phyloP scores from a whole-genome alignment of 805 yeast genomes.

The Gaillardinia entomophila region DNA sequence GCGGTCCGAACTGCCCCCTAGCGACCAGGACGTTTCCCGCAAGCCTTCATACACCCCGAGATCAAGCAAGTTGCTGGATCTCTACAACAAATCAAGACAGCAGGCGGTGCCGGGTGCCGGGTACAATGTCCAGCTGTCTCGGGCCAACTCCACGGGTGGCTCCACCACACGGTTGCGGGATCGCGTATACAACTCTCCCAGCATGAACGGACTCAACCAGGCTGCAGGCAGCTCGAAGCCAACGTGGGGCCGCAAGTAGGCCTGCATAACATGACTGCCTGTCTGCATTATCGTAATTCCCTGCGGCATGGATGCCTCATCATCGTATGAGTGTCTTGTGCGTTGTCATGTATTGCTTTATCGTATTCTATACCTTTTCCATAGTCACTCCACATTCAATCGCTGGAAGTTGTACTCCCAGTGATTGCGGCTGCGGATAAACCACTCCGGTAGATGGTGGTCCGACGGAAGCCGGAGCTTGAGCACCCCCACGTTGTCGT shows the following conservation, averaged over 20 bases:
- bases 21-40: background rate
- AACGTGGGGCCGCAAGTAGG: slow-evolving; percentile 18
- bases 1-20: slow-evolving; percentile 3
- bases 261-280: too few relatives aligned
- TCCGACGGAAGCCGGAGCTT: slow-evolving; percentile 56
- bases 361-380: too few relatives aligned
- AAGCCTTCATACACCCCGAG: slow-evolving; percentile 21
- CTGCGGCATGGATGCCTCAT: too few relatives aligned
- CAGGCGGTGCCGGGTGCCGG: slow-evolving; percentile 31
- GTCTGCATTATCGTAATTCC: too few relatives aligned
- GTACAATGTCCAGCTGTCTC: slow-evolving; percentile 12
- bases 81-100: slow-evolving; percentile 36
- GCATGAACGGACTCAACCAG: slow-evolving; percentile 6
- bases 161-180: slow-evolving; percentile 19
- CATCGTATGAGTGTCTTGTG: too few relatives aligned
- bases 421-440: slow-evolving; percentile 50
- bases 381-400: too few relatives aligned
- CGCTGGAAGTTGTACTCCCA: slow-evolving; percentile 51
- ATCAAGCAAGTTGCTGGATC: slow-evolving; percentile 29
- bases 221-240: slow-evolving; percentile 9
- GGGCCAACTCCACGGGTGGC: slow-evolving; percentile 22
- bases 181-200: slow-evolving; percentile 17
- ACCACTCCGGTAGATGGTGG: slow-evolving; percentile 70
- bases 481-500: slow-evolving; percentile 33
- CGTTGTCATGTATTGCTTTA: too few relatives aligned